A percentile compares a stretch with the other conserved stretches of the same genome.
phyloP scores from a whole-genome alignment of 1,139 yeast species.

The Meyerozyma sp. region DNA sequence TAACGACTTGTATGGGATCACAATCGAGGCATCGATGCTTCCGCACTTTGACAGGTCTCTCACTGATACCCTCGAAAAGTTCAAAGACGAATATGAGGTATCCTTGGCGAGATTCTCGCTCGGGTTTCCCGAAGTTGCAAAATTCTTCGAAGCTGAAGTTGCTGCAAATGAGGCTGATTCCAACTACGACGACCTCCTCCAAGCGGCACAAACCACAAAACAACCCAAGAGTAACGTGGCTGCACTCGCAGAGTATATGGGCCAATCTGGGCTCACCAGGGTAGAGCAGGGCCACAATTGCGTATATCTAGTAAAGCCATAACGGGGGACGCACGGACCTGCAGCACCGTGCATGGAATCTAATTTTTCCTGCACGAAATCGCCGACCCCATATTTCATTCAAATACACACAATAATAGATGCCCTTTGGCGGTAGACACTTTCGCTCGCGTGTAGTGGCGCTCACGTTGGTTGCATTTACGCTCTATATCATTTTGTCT shows the following conservation, averaged over 20 bases:
- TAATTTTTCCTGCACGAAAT: background rate
- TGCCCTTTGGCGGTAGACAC: background rate
- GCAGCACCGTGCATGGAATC: too few relatives aligned
- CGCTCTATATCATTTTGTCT: background rate
- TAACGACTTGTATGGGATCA: constrained; percentile 21
- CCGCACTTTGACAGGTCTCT: constrained; percentile 18
- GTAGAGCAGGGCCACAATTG: constrained; percentile 22
- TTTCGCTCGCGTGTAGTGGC: background rate
- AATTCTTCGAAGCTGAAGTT: constrained; percentile 8
- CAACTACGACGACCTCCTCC: constrained; percentile 10
- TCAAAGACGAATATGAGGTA: constrained; percentile 19
- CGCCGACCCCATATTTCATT: background rate
- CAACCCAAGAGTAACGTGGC: constrained; percentile 8
- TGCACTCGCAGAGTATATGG: constrained; percentile 19
- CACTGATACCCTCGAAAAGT: constrained; percentile 15
- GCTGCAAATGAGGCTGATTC: background rate
- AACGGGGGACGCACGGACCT: background rate
- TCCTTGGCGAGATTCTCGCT: constrained; percentile 24
- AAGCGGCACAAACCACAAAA: constrained; percentile 13
- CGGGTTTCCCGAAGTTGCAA: constrained; percentile 9
- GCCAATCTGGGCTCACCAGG: constrained; percentile 23
- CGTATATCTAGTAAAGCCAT: background rate
- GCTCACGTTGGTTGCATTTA: background rate
- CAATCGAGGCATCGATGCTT: constrained; percentile 24
- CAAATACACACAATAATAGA: background rate